Evolutionary conservation across 2,329 filamentous ascomycete genomes (phyloP).

Genomic region (Dothiorella sarmentorum): DNA sequence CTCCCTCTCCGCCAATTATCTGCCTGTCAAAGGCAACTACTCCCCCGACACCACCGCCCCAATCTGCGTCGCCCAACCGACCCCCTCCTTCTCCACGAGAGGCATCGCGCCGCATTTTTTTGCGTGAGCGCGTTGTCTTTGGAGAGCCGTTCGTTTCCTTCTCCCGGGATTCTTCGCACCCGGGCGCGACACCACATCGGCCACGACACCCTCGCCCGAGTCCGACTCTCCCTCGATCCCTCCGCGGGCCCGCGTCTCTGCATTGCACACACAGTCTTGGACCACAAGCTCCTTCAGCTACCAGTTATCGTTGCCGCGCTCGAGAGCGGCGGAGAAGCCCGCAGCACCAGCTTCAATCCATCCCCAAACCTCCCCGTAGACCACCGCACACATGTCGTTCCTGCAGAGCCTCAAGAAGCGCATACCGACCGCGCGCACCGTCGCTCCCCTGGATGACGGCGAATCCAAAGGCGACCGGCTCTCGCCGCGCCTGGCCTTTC

Average conservation of each 20-base stretch:
- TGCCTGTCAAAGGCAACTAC: slow-evolving; percentile 7
- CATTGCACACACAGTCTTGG: neutral
- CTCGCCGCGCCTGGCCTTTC: slow-evolving; percentile 66
- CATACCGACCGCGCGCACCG: slow-evolving; percentile 42
- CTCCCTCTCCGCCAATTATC: slow-evolving; percentile 18
- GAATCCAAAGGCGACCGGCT: slow-evolving; percentile 42
- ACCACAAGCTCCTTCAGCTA: neutral
- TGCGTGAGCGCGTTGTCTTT: neutral
- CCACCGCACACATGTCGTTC: slow-evolving; percentile 38
- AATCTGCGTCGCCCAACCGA: neutral
- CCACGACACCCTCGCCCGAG: neutral
- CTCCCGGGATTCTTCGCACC: slow-evolving; percentile 8
- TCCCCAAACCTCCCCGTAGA: neutral
- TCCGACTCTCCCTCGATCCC: neutral
- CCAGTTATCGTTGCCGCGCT: slow-evolving; percentile 18
- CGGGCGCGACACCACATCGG: neutral
- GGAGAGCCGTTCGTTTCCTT: slow-evolving; percentile 16
- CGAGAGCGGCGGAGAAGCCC: slow-evolving; percentile 20
- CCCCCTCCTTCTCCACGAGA: neutral
- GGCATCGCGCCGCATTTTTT: neutral
- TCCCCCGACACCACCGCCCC: neutral
- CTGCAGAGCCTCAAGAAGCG: slow-evolving; percentile 44
- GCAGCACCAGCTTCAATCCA: slow-evolving; percentile 4
- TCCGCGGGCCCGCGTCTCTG: neutral
- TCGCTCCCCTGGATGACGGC: slow-evolving; percentile 42